Evolutionary conservation across 2,329 filamentous ascomycete genomes (phyloP), one percentile per base, ranked within the genome.

Genomic region (Aspergillaceae sp.): DNA sequence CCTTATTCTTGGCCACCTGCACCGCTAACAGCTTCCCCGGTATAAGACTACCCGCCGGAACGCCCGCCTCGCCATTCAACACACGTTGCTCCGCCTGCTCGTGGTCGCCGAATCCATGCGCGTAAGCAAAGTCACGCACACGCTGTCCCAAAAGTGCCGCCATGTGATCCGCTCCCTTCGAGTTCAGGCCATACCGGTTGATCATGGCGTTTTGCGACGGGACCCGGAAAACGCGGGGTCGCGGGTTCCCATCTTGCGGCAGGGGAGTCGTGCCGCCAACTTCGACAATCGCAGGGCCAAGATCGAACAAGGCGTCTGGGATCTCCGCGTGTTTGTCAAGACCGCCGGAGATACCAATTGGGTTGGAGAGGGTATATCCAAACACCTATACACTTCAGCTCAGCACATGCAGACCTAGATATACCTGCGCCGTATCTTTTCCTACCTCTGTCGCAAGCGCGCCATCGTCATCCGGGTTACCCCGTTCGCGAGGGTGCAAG

Each of bases 1-100:
- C 76, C 74, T 96, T 97, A 72, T 97, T 97, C 80, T 98, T 98
- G 43, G 91, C 90, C 37, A 97, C 81, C 70, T 98, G 92, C 11
- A 98, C 89, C 10, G 87, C 84, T 50, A 98, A 75, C 48, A 96
- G 71, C 49, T 84, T 81, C 9, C 90, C 91, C 0, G 81, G 73
- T 9, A 74, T 70, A 56, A 98, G 72, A 66, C 86, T 87, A n/a
- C 92, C 87, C 0, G 89, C 83, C 0, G 88, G 87, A 0, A 95
- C 87, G 34, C 79, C 59, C 38, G 82, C 86, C 46, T 82, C 78
- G 26, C 88, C 89, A 56, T 92, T 76, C 34, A 97, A 72, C 1
- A 98, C 83, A 8, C 80, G 75, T 38, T 76, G 70, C 68, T 94
- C 88, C 0, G 79, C 77, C 9, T 75, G 72, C 8, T 79, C 78